Percentiles rank a stretch among this genome's conserved stretches.
Evolutionary conservation across 495 filamentous ascomycete species (phyloP).

Genomic region (Aspergillus steynii): DNA sequence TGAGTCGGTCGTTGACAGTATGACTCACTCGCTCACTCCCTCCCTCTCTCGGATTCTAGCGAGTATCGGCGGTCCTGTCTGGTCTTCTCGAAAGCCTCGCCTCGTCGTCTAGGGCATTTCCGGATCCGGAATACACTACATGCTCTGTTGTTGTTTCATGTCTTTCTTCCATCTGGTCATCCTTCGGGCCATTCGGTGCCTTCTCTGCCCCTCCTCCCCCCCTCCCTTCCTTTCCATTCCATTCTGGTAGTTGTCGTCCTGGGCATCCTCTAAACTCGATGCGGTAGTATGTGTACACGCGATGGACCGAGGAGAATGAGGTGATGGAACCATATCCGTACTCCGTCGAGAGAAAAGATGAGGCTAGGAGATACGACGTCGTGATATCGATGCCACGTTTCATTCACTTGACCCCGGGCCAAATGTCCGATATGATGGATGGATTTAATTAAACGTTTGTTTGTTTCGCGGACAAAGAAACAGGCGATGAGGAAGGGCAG

Average conservation of each 20-base stretch:
- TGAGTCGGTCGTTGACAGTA: neutral
- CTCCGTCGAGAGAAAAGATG: neutral
- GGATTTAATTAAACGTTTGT: neutral
- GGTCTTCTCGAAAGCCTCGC: conserved; percentile 20
- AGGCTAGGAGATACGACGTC: neutral
- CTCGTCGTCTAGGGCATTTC: conserved; percentile 17
- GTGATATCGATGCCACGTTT: conserved; percentile 11
- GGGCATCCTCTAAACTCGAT: conserved; percentile 1
- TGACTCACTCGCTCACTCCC: conserved; percentile 7
- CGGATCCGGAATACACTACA: conserved; percentile 13
- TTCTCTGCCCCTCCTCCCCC: neutral
- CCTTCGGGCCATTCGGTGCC: neutral
- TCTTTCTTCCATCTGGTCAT: neutral
- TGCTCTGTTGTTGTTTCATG: conserved; percentile 11
- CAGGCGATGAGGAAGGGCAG: too few relatives aligned
- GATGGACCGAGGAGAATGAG: neutral
- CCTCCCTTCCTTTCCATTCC: neutral
- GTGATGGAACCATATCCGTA: neutral
- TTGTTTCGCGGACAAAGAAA: neutral
- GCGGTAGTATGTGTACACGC: conserved; percentile 13
- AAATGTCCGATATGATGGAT: neutral
- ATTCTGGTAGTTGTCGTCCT: neutral
- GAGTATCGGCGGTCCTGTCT: neutral
- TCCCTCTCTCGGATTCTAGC: too few relatives aligned
- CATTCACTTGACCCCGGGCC: neutral